Evolutionary conservation across 2,329 filamentous ascomycete species (phyloP), one percentile per base, ranked within the genome.

Genomic region (Davidsoniella neocaledoniae): DNA sequence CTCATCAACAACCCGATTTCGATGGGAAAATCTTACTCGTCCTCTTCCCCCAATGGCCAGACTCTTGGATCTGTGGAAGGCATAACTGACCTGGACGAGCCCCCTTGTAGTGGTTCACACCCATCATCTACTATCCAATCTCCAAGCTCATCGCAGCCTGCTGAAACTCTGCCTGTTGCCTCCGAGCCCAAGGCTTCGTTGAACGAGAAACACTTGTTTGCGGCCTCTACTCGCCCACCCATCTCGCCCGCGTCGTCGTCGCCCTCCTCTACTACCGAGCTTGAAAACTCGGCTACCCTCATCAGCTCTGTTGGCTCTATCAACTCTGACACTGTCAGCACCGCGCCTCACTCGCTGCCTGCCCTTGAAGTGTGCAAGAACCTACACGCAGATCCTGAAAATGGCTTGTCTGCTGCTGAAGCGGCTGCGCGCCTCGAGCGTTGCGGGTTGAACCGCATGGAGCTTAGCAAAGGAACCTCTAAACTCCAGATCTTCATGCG

Each of bases 401-500:
- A 81, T 79, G 81, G 81, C 60, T 70, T 86, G 66, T 72, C 69
- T 61, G 65, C 63, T 58, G 61, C 68, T 57, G 79, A 84, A 63
- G 81, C 80, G 55, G 70, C 73, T 63, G 69, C 69, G 67, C 81
- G 81, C 62, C 71, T 85, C 59, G 65, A 66, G 63, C 70, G 72
- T 61, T 69, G 83, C 73, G 82, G 81, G 57, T 72, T 74, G 57
- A 86, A 86, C 68, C 73, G 73, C 61, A 75, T 86, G 68, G 76
- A 81, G 65, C 76, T 77, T 65, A 76, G 79, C 69, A 77, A 80
- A 66, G 77, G 79, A 64, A 66, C 81, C 66, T 84, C 81, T 64
- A 60, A 81, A 64, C 83, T 79, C 76, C 76, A 81, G 67, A 83
- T 86, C 67, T 73, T 86, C 66, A 64, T 86, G 66, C 81, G 80